Percentiles rank a stretch among this genome's conserved stretches.
Evolutionary conservation across 2,329 filamentous ascomycete species (phyloP).

Genomic region (Microdochium trichocladiopsis): DNA sequence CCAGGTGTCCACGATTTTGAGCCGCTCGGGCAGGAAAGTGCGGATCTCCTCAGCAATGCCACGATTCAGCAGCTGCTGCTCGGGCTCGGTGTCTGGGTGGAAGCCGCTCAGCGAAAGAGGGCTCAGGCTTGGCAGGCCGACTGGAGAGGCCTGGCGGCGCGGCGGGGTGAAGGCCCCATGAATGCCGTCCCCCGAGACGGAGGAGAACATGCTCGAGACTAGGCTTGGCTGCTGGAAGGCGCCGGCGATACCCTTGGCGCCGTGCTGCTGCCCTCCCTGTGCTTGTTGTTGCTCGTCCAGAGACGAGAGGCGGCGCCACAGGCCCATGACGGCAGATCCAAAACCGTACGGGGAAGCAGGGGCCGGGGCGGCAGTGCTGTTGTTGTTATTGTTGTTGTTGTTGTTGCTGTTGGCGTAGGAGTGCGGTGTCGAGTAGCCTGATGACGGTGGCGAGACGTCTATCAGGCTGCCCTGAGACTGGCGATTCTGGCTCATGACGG

Average conservation of each 20-base stretch:
- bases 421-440: constrained; percentile 14
- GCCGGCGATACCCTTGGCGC: constrained; percentile 6
- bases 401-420: not conserved
- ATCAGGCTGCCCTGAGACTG: constrained; percentile 16
- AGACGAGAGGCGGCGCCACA: constrained; percentile 60
- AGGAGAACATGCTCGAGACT: constrained; percentile 3
- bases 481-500: constrained; percentile 7
- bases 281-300: constrained; percentile 26
- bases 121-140: constrained; percentile 83
- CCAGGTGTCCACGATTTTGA: constrained; percentile 88
- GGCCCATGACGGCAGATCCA: constrained; percentile 34
- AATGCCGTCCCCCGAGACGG: constrained; percentile 35
- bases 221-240: not conserved
- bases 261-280: constrained; percentile 8
- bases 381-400: constrained; percentile 1
- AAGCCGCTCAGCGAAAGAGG: constrained; percentile 68
- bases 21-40: constrained; percentile 74
- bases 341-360: constrained; percentile 12
- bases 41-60: constrained; percentile 88
- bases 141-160: constrained; percentile 63
- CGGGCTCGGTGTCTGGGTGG: constrained; percentile 47
- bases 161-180: constrained; percentile 54
- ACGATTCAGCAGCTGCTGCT: constrained; percentile 60
- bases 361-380: constrained; percentile 5
- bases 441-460: constrained; percentile 18